A percentile compares a stretch with the other conserved stretches of the same genome.
phyloP scores from a whole-genome alignment of 805 yeast species.

The Wickerhamiella australiensis region DNA sequence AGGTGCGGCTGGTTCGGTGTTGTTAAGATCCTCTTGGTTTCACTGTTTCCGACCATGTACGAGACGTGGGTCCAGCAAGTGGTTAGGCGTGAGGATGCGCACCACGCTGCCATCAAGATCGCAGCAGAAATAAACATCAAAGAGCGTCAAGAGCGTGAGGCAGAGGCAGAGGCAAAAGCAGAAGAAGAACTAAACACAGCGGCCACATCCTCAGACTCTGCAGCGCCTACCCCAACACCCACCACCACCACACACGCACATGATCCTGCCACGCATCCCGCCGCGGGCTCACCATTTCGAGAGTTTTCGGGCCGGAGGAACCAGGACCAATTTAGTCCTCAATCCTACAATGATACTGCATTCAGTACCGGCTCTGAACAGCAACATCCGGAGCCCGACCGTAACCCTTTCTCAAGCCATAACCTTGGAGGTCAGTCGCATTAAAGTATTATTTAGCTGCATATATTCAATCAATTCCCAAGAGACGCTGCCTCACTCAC shows the following conservation, averaged over 20 bases:
- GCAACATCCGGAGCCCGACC: neutral
- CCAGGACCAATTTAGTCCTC: neutral
- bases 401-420: neutral
- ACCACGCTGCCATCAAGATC: neutral
- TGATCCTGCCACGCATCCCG: neutral
- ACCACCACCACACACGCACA: neutral
- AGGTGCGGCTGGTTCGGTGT: neutral
- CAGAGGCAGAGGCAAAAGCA: neutral
- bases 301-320: neutral
- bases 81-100: neutral
- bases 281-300: neutral
- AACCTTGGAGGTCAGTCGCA: neutral
- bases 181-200: neutral
- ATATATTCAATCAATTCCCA: no score
- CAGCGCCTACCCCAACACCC: neutral
- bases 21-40: neutral
- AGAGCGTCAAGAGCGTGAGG: neutral
- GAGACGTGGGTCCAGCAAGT: constrained; percentile 1
- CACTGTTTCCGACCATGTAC: constrained; percentile 4
- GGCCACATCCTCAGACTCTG: no score
- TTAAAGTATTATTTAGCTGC: neutral
- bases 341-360: neutral
- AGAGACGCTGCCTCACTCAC: no score
- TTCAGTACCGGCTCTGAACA: neutral
- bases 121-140: neutral